Percentiles rank a stretch among this genome's conserved stretches.
Evolutionary conservation across 495 filamentous ascomycete species (phyloP).

Genomic region (Achaetomiella virescens): DNA sequence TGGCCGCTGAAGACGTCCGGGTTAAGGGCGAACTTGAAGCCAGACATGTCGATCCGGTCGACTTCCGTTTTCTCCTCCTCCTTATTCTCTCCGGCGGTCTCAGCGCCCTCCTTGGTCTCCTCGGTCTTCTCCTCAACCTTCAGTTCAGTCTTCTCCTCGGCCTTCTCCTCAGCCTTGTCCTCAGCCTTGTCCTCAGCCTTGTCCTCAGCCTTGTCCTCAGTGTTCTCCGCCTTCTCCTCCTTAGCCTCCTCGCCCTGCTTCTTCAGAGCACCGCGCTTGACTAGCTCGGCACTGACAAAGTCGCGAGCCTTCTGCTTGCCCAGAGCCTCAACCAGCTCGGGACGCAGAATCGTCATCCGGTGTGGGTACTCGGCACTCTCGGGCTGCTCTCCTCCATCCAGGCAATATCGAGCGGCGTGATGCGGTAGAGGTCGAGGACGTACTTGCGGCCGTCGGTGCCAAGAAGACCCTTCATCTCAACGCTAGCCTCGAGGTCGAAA

Average conservation of each 20-base stretch:
- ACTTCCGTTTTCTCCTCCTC: slow-evolving; percentile 29
- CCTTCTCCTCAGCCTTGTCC: slow-evolving; percentile 23
- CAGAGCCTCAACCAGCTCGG: slow-evolving; percentile 81
- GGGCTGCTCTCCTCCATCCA: slow-evolving; percentile 71
- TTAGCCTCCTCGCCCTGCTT: slow-evolving; percentile 30
- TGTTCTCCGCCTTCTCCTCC: slow-evolving; percentile 29
- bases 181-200: slow-evolving; percentile 27
- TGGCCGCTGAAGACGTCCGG: slow-evolving; percentile 95
- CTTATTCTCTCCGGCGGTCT: slow-evolving; percentile 27
- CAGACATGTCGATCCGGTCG: slow-evolving; percentile 68
- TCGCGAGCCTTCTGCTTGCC: slow-evolving; percentile 80
- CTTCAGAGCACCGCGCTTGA: slow-evolving; percentile 42
- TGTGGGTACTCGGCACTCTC: slow-evolving; percentile 71
- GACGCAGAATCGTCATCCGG: slow-evolving; percentile 84
- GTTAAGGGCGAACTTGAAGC: slow-evolving; percentile 82
- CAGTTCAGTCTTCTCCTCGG: slow-evolving; percentile 24
- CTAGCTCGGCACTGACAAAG: slow-evolving; percentile 71
- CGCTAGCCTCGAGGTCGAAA: slow-evolving; percentile 88
- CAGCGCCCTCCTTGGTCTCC: slow-evolving; percentile 22
- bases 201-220: slow-evolving; percentile 24
- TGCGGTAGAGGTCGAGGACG: slow-evolving; percentile 90
- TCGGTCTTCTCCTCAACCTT: slow-evolving; percentile 28
- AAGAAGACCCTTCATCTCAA: slow-evolving; percentile 95
- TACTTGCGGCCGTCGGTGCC: slow-evolving; percentile 98
- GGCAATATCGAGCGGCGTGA: slow-evolving; percentile 82